These are phyloP conservation scores for Paramecium bursaria DNA, from an alignment of 73 alveolate genomes.

Conservation along the genomic window DNA sequence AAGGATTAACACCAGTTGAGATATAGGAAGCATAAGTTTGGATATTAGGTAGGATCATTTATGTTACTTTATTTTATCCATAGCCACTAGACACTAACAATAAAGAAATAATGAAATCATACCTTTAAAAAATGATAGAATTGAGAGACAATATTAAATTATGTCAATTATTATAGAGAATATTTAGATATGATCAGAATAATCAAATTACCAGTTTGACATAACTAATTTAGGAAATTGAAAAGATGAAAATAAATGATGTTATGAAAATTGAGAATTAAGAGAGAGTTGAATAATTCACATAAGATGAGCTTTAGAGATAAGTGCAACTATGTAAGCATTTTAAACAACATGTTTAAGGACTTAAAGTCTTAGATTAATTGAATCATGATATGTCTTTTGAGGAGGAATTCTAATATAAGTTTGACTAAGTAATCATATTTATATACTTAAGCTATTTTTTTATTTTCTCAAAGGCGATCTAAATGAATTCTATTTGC, in stretches of 20 bases:
- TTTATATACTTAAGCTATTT: too few species aligned
- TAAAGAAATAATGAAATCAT: slow-evolving; percentile 12
- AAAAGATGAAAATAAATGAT: not conserved
- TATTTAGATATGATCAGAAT: slow-evolving; percentile 1
- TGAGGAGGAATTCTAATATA: too few species aligned
- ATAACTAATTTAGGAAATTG: slow-evolving; percentile 11
- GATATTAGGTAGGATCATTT: slow-evolving; percentile 28
- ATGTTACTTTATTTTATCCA: slow-evolving; percentile 14
- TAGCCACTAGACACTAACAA: not conserved
- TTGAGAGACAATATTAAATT: not conserved
- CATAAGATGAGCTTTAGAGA: not conserved
- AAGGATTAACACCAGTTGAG: not conserved
- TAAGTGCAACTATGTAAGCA: slow-evolving; percentile 9
- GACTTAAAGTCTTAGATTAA: not conserved
- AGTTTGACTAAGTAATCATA: too few species aligned
- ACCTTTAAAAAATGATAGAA: slow-evolving; percentile 23
- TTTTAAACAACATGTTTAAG: slow-evolving; percentile 29
- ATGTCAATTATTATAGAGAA: slow-evolving; percentile 8
- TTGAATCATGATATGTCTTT: not conserved
- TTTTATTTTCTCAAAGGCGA: too few species aligned
- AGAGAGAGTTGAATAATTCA: not conserved
- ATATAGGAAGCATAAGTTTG: not conserved
- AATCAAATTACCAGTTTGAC: not conserved
- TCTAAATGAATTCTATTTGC: too few species aligned
- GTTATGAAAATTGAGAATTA: not conserved